phyloP scores from a whole-genome alignment of 768 basidiomycete genomes.

The Boletales sp. region DNA sequence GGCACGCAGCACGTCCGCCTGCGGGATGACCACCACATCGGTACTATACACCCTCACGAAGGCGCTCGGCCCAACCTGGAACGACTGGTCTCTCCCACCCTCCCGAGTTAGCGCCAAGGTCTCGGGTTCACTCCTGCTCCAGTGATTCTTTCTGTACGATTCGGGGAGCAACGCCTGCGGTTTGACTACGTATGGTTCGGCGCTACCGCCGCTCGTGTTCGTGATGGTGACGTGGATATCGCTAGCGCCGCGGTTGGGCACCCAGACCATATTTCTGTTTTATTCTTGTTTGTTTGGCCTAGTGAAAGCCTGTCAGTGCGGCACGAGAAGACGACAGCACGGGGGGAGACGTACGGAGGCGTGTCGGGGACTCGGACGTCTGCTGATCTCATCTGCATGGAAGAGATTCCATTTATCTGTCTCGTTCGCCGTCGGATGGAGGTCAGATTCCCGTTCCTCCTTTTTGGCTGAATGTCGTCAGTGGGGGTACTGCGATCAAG shows the following conservation, averaged over 20 bases:
- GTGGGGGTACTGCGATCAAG: no score
- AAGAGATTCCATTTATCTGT: neutral
- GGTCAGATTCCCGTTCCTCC: neutral
- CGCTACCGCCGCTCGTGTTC: conserved; percentile 8
- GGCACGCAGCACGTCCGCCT: conserved; percentile 2
- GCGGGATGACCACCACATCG: conserved; percentile 7
- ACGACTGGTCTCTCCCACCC: conserved; percentile 5
- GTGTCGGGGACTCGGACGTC: no score
- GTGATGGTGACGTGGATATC: conserved; percentile 3
- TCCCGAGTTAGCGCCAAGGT: conserved; percentile 6
- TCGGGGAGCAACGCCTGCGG: conserved; percentile 1
- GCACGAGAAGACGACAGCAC: neutral
- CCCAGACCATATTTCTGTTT: conserved; percentile 12
- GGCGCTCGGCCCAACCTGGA: conserved; percentile 12
- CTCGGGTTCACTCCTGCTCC: conserved; percentile 8
- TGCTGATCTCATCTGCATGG: neutral
- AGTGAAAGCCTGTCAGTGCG: no score
- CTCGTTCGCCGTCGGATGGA: neutral
- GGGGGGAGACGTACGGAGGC: neutral
- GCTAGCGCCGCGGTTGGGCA: conserved; percentile 6
- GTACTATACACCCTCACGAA: conserved; percentile 9
- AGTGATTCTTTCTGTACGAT: neutral
- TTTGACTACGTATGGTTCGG: neutral
- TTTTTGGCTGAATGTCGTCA: no score
- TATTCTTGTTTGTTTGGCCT: no score